These are phyloP conservation scores for Herpetospermum pedunculosum DNA, from an alignment of 306 rosid species.

Conservation along the genomic window DNA sequence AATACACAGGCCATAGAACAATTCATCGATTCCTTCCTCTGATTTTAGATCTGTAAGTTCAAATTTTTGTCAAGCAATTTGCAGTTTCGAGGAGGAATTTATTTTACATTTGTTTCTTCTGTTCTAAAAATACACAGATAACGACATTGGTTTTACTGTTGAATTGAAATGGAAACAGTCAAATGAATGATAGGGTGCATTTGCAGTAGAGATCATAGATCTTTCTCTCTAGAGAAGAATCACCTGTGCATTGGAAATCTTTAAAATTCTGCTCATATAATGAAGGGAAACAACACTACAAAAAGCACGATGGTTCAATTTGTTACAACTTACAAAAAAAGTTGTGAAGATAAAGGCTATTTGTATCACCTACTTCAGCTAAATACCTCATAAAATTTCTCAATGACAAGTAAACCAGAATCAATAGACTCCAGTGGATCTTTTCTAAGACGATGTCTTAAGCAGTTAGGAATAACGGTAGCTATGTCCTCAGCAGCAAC, in stretches of 20 bases:
- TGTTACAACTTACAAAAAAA: conserved; percentile 18
- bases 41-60: too few relatives aligned
- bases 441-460: conserved; percentile 92
- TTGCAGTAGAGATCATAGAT: not conserved
- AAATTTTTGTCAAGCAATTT: too few relatives aligned
- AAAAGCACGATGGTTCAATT: conserved; percentile 8
- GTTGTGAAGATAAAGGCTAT: conserved; percentile 4
- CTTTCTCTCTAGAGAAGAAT: not conserved
- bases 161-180: not conserved
- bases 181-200: not conserved
- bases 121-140: not conserved
- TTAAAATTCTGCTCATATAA: not conserved
- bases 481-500: conserved; percentile 80
- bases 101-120: too few relatives aligned
- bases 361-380: conserved; percentile 25
- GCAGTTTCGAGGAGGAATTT: too few relatives aligned
- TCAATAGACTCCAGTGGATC: conserved; percentile 92
- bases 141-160: not conserved
- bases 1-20: too few relatives aligned
- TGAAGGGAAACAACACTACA: too few relatives aligned
- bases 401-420: conserved; percentile 82
- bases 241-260: not conserved
- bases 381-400: conserved; percentile 80
- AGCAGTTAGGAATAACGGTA: conserved; percentile 85
- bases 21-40: too few relatives aligned